Conservation (phyloP, 805 yeast genomes). For the Babjeviella inositovora region DNA sequence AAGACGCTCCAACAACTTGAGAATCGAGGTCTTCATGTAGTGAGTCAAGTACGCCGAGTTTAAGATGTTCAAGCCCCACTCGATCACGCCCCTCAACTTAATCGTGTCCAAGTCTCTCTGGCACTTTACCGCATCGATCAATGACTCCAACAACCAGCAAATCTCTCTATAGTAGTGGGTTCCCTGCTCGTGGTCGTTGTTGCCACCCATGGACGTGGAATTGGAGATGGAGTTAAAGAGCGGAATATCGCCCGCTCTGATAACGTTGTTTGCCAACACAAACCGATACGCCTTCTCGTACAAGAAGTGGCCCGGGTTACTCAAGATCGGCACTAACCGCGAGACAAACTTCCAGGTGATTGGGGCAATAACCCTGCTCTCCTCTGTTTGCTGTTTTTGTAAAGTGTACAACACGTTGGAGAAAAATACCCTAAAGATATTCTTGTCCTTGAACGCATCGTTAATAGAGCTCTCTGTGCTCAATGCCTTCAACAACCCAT, state of each 20-base stretch:
- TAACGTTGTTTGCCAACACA: conserved; percentile 38
- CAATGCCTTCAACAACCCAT: conserved; percentile 12
- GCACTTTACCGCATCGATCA: conserved; percentile 29
- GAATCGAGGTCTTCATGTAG: conserved; percentile 20
- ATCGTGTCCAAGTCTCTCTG: conserved; percentile 36
- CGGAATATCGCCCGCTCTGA: conserved; percentile 25
- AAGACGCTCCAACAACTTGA: conserved; percentile 24
- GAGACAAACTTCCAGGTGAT: conserved; percentile 40
- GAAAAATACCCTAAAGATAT: conserved; percentile 34
- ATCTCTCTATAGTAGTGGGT: conserved; percentile 39
- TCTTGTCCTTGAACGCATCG: conserved; percentile 34
- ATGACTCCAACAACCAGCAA: conserved; percentile 43
- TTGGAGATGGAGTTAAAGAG: conserved; percentile 19
- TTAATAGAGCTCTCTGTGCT: too few species aligned
- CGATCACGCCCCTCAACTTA: conserved; percentile 40
- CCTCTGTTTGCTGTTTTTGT: conserved; percentile 2
- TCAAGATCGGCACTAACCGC: conserved; percentile 35
- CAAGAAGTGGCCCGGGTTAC: conserved; percentile 57
- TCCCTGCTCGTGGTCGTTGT: conserved; percentile 12
- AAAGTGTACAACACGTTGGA: conserved; percentile 25
- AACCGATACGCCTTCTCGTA: conserved; percentile 60
- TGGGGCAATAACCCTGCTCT: conserved; percentile 16
- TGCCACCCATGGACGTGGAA: conserved; percentile 7
- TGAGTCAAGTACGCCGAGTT: conserved; percentile 31
- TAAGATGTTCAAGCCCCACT: conserved; percentile 42